These are phyloP conservation scores for Alternaria conjuncta DNA, from an alignment of 2,329 filamentous ascomycete genomes.

Conservation along the genomic window DNA sequence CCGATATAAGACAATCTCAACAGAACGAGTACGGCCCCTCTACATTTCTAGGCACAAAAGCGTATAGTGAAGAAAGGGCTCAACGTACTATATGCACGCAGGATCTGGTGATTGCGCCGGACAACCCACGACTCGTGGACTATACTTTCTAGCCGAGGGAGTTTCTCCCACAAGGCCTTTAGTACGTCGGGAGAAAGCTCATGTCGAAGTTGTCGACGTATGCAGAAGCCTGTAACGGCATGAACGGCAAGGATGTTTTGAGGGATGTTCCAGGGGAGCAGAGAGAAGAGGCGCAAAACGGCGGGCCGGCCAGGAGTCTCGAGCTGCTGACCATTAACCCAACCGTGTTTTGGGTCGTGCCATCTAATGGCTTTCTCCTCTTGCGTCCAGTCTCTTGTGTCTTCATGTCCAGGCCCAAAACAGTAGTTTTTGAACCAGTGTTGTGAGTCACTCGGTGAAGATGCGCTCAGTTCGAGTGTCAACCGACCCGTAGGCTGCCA, in stretches of 20 bases:
- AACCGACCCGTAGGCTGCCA: conserved; percentile 25
- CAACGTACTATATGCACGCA: conserved; percentile 21
- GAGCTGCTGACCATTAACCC: conserved; percentile 24
- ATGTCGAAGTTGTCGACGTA: conserved; percentile 28
- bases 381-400: conserved; percentile 23
- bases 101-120: conserved; percentile 14
- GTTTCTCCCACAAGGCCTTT: conserved; percentile 25
- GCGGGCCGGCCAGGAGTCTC: conserved; percentile 10
- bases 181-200: conserved; percentile 20
- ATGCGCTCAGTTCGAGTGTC: conserved; percentile 27
- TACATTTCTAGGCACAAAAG: background rate
- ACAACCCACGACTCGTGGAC: conserved; percentile 24
- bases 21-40: no score
- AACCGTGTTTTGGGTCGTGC: conserved; percentile 27
- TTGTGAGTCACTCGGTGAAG: conserved; percentile 30
- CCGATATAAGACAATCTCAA: no score
- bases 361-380: conserved; percentile 25
- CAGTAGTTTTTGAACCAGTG: conserved; percentile 30
- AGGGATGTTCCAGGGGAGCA: conserved; percentile 7
- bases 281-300: background rate
- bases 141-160: conserved; percentile 28
- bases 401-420: conserved; percentile 28
- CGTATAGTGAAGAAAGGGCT: conserved; percentile 10
- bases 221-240: conserved; percentile 24
- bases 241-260: conserved; percentile 23